Evolutionary conservation across 2,329 filamentous ascomycete genomes (phyloP), one percentile per base, ranked within the genome.

Genomic region (Hortaea werneckii): DNA sequence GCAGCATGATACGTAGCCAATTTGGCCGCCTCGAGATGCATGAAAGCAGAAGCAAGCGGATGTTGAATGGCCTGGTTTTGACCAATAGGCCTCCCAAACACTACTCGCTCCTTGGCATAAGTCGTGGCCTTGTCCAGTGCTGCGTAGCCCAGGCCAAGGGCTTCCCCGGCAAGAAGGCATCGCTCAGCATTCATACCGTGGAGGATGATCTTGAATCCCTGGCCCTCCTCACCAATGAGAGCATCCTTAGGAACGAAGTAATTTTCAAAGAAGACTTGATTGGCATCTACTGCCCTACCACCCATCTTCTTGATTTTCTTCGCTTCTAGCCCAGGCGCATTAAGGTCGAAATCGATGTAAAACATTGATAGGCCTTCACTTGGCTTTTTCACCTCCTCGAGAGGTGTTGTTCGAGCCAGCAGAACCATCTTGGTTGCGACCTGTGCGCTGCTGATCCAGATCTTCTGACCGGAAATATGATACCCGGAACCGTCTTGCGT

Each of bases 391-490:
- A 80, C 78, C 48, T 85, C 72, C 42, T 86, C 81, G 0, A 82
- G 54, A 0, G 83, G 76, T 0, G 80, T 86, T 0, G 86, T 94
- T 1, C 87, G 77, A 0, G 85, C 85, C 0, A 94, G 74, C 0
- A 94, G 72, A 4, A 94, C 81, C 86, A 94, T 94, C 57, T 87
- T 86, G 4, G 75, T 74, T 0, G 87, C 86, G 0, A 90, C 83
- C 61, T 94, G 85, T 0, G 87, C 87, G 44, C 80, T 89, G 0
- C 85, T 86, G 45, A 92, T 94, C 87, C 87, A 94, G 45, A 90
- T 89, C 67, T 94, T 94, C 61, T 90, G 85, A 0, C 87, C 86
- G 0, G 78, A 78, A 8, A 94, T 73, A 1, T 67, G 70, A 60
- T 89, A 94, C 4, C 70, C 73, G 8, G 73, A 67, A 0, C 76